Conservation (phyloP, 225 moss, liverwort and hornwort species). For the Polytrichum commune region DNA sequence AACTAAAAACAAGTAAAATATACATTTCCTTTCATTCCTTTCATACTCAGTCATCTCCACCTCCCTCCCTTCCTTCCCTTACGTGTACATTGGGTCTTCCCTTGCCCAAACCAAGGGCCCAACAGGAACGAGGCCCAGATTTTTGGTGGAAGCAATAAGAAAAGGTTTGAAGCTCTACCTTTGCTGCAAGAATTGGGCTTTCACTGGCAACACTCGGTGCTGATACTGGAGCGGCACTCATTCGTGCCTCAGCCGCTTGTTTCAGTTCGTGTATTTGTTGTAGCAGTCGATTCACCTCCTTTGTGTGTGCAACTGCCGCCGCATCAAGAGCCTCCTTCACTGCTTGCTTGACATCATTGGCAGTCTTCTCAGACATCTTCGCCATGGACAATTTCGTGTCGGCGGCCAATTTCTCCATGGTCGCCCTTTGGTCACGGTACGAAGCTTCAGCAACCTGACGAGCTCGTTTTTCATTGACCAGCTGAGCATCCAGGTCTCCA, state of each 20-base stretch:
- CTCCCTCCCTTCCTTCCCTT: too few species aligned
- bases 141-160: too few species aligned
- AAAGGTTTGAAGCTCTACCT: too few species aligned
- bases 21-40: too few species aligned
- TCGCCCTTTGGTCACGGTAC: slow-evolving; percentile 41
- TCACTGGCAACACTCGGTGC: background rate
- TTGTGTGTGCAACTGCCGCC: slow-evolving; percentile 29
- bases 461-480: slow-evolving; percentile 76
- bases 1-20: too few species aligned
- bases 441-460: slow-evolving; percentile 66
- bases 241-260: slow-evolving; percentile 17
- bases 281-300: slow-evolving; percentile 28
- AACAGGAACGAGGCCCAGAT: too few species aligned
- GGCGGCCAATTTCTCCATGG: slow-evolving; percentile 32
- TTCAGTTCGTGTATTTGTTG: slow-evolving; percentile 20
- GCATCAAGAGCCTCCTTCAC: slow-evolving; percentile 35
- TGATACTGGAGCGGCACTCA: background rate
- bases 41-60: too few species aligned
- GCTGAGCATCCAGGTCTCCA: slow-evolving; percentile 66
- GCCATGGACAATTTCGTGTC: slow-evolving; percentile 34
- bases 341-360: slow-evolving; percentile 28
- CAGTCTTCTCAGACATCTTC: slow-evolving; percentile 25
- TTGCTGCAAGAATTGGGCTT: background rate
- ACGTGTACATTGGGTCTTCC: too few species aligned
- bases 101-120: too few species aligned